phyloP scores from a whole-genome alignment of 2,329 filamentous ascomycete genomes.

The Cercospora canescens region DNA sequence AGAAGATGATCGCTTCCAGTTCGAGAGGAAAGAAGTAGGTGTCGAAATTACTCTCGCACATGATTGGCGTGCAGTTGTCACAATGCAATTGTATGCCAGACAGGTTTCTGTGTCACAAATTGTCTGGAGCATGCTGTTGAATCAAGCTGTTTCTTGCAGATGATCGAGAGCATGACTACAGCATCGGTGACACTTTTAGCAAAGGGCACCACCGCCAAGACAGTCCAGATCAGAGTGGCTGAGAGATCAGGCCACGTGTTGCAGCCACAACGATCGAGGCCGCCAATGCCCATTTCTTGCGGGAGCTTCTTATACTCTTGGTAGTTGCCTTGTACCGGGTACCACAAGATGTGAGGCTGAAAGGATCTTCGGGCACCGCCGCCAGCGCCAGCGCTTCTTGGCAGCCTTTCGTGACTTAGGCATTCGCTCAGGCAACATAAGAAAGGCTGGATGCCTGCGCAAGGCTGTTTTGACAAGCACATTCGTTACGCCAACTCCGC shows the following conservation, averaged over 20 bases:
- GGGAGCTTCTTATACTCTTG: neutral
- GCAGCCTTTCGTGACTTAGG: neutral
- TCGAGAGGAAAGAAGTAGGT: slow-evolving; percentile 63
- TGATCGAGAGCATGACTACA: neutral
- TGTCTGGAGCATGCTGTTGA: neutral
- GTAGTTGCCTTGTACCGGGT: neutral
- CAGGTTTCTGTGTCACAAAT: neutral
- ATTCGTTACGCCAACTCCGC: too few relatives aligned
- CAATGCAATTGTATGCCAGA: neutral
- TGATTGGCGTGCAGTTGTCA: neutral
- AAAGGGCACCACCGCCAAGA: neutral
- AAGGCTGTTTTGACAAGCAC: neutral
- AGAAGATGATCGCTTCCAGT: slow-evolving; percentile 69
- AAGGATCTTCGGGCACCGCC: neutral
- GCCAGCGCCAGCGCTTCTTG: neutral
- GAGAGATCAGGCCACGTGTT: neutral
- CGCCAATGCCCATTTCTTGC: neutral
- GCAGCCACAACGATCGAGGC: neutral
- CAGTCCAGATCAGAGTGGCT: neutral
- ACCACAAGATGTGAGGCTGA: neutral
- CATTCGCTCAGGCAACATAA: neutral
- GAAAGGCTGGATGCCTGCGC: neutral
- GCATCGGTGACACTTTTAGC: too few relatives aligned
- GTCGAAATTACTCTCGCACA: neutral
- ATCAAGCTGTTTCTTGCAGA: neutral